Percentiles rank a stretch among this genome's conserved stretches.
Conservation (phyloP, 345 rosid genomes). For the Rhizophora apiculata region DNA sequence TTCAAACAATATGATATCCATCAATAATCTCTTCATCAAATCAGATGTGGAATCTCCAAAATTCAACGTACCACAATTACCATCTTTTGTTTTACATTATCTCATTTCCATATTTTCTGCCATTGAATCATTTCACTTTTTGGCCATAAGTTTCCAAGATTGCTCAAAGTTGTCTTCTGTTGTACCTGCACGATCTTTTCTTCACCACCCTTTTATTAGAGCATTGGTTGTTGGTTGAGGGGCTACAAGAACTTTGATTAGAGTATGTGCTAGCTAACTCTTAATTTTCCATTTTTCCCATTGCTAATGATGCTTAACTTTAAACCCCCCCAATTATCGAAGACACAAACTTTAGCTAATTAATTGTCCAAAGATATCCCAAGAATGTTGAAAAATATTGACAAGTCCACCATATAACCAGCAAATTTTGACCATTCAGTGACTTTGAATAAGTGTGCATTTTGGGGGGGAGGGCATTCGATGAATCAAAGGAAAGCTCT, state of each 20-base stretch:
- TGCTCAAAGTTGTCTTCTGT: background rate
- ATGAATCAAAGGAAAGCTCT: no score
- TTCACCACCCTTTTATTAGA: background rate
- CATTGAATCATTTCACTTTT: conserved; percentile 15
- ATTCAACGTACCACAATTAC: conserved; percentile 21
- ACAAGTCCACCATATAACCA: no score
- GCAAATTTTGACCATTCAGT: no score
- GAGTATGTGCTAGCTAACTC: background rate
- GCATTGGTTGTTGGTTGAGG: conserved; percentile 14
- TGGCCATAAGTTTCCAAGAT: background rate
- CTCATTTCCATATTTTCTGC: conserved; percentile 8
- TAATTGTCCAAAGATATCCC: no score
- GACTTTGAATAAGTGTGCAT: no score
- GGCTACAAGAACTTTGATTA: background rate
- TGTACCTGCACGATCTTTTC: background rate
- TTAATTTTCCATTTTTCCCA: background rate
- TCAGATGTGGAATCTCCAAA: conserved; percentile 15
- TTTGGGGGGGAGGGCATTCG: no score
- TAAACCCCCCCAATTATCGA: conserved; percentile 1
- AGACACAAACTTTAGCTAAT: no score
- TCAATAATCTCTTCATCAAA: conserved; percentile 26
- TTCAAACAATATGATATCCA: conserved; percentile 13
- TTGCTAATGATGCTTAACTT: conserved; percentile 7
- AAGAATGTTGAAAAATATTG: no score
- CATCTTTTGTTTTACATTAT: conserved; percentile 16